These are phyloP conservation scores for Blastomyces parvus DNA, from an alignment of 2,329 filamentous ascomycete genomes.

Conservation along the genomic window DNA sequence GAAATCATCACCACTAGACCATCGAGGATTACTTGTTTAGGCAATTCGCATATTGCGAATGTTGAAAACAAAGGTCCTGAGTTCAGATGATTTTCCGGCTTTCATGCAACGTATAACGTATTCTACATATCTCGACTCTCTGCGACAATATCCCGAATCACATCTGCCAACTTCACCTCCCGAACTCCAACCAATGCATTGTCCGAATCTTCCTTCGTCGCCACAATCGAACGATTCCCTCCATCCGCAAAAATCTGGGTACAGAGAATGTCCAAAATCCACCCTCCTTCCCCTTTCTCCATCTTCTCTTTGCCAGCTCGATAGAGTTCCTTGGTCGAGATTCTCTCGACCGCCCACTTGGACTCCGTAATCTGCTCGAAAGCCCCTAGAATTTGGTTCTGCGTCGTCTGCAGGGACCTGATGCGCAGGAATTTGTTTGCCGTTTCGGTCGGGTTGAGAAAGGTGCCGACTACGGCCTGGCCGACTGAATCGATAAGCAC, in stretches of 20 bases:
- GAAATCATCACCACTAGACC: slow-evolving; percentile 10
- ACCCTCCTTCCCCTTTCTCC: background rate
- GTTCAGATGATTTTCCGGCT: background rate
- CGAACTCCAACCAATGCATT: slow-evolving; percentile 3
- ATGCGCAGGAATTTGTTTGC: slow-evolving; percentile 15
- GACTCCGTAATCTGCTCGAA: slow-evolving; percentile 12
- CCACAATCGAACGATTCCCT: slow-evolving; percentile 2
- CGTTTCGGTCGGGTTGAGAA: slow-evolving; percentile 11
- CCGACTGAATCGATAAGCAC: slow-evolving; percentile 17
- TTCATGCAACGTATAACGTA: background rate
- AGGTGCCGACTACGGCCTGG: slow-evolving; percentile 12
- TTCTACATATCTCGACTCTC: background rate
- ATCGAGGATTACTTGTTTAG: slow-evolving; percentile 4
- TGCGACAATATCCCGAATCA: slow-evolving; percentile 1
- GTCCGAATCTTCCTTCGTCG: background rate
- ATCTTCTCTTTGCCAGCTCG: slow-evolving; percentile 1
- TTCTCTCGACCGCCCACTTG: slow-evolving; percentile 12
- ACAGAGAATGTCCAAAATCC: slow-evolving; percentile 5
- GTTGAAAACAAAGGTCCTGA: background rate
- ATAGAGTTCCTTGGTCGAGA: slow-evolving; percentile 11
- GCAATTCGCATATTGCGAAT: background rate
- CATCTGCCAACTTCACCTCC: slow-evolving; percentile 3
- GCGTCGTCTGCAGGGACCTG: slow-evolving; percentile 12
- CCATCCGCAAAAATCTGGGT: slow-evolving; percentile 5
- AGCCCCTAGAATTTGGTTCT: slow-evolving; percentile 12